Conservation (phyloP, 2,329 filamentous ascomycete genomes). For the Pseudogymnoascus sp. region DNA sequence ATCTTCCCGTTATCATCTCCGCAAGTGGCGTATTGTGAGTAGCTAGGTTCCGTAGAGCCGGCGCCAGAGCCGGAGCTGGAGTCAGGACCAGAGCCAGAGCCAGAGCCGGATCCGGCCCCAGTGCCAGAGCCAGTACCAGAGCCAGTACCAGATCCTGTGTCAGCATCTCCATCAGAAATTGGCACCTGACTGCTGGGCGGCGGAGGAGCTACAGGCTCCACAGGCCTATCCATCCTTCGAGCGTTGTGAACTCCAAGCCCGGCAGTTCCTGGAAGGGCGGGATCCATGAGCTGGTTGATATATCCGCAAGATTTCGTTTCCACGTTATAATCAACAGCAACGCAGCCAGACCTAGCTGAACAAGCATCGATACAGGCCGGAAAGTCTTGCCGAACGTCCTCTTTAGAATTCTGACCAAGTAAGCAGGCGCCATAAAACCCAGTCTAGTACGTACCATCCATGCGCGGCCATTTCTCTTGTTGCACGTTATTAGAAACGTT, state of each 20-base stretch:
- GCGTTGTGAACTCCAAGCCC: background rate
- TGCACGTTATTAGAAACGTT: background rate
- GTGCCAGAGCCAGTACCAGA: background rate
- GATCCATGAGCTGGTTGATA: background rate
- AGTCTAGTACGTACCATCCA: background rate
- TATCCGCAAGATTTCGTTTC: background rate
- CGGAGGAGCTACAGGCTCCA: background rate
- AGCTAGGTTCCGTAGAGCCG: background rate
- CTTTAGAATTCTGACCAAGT: background rate
- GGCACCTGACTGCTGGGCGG: background rate
- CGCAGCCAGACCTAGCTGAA: conserved; percentile 10
- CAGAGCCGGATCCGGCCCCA: background rate
- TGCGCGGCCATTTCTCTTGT: background rate
- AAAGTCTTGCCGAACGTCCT: background rate
- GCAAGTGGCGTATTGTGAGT: background rate
- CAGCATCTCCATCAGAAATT: background rate
- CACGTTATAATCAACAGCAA: conserved; percentile 11
- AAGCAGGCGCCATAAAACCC: background rate
- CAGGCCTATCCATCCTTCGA: background rate
- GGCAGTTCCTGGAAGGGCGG: background rate
- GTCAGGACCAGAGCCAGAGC: background rate
- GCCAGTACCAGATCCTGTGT: no score
- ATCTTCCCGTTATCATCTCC: background rate
- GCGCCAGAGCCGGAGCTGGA: no score
- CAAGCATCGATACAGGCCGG: conserved; percentile 12